Evolutionary conservation across 2,329 filamentous ascomycete species (phyloP).

Genomic region (Colletotrichum trifolii): DNA sequence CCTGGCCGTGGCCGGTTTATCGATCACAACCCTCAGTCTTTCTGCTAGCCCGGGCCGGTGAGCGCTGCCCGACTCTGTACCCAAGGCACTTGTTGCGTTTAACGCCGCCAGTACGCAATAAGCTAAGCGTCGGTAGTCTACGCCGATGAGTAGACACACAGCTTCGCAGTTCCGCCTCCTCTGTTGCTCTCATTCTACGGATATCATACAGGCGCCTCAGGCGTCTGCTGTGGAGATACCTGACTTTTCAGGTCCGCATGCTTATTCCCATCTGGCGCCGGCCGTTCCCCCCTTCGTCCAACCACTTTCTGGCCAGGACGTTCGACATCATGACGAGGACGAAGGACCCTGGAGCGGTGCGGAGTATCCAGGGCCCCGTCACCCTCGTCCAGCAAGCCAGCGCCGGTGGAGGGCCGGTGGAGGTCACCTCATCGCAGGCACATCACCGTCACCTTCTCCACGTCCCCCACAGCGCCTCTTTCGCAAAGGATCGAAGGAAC

Average conservation of each 20-base stretch:
- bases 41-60: too few species aligned
- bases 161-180: too few species aligned
- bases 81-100: too few species aligned
- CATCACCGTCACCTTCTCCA: conserved; percentile 34
- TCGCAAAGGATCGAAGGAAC: conserved; percentile 11
- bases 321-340: conserved; percentile 29
- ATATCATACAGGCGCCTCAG: background rate
- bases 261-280: background rate
- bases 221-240: background rate
- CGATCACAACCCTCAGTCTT: too few species aligned
- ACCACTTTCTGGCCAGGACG: conserved; percentile 12
- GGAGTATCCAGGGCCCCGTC: conserved; percentile 19
- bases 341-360: conserved; percentile 31
- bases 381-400: conserved; percentile 10
- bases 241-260: conserved; percentile 1
- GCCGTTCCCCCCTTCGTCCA: conserved; percentile 18
- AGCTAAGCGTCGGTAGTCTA: too few species aligned
- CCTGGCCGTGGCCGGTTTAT: too few species aligned
- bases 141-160: too few species aligned
- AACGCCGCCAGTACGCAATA: too few species aligned
- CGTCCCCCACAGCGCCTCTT: conserved; percentile 30
- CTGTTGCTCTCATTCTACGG: too few species aligned
- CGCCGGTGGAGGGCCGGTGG: conserved; percentile 1
- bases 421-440: conserved; percentile 33
- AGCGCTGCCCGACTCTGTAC: too few species aligned